Percentiles rank a stretch among this genome's conserved stretches.
Conservation (phyloP, 352 stramenopile species). For the Phytophthora pini region DNA sequence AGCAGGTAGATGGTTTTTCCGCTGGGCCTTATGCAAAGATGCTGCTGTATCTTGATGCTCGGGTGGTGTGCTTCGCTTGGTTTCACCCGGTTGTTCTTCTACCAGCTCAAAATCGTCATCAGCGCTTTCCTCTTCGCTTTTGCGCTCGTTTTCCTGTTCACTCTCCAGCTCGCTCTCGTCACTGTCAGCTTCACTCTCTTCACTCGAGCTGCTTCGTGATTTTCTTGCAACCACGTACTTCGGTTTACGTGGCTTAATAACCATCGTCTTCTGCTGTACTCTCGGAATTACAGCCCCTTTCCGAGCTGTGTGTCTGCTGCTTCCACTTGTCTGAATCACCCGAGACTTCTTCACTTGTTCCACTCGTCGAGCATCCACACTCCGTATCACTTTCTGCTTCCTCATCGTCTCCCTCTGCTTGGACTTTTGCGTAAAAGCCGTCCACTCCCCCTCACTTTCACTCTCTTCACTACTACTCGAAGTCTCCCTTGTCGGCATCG, state of each 20-base stretch:
- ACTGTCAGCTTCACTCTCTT: conserved; percentile 7
- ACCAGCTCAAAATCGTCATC: conserved; percentile 11
- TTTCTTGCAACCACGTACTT: conserved; percentile 1
- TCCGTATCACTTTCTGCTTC: conserved; percentile 10
- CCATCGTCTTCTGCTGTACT: background rate
- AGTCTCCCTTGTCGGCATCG: background rate
- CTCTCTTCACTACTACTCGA: conserved; percentile 25
- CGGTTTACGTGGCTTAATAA: background rate
- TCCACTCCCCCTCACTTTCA: conserved; percentile 25
- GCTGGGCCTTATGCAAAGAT: conserved; percentile 7
- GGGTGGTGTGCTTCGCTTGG: conserved; percentile 1
- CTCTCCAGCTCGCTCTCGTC: conserved; percentile 19
- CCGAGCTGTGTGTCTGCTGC: conserved; percentile 2
- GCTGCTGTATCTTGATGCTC: conserved; percentile 1
- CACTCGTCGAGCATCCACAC: too few relatives aligned
- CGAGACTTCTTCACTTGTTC: background rate
- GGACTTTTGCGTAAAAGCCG: conserved; percentile 25
- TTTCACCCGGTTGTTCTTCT: background rate
- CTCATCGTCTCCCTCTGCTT: conserved; percentile 13
- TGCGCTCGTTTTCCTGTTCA: conserved; percentile 12
- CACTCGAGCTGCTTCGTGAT: conserved; percentile 25
- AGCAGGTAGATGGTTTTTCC: background rate
- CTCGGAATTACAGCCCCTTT: conserved; percentile 13
- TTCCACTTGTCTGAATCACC: background rate
- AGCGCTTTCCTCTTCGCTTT: conserved; percentile 22